These are phyloP conservation scores for Prosopis cineraria DNA, from an alignment of 306 rosid genomes.

Conservation along the genomic window DNA sequence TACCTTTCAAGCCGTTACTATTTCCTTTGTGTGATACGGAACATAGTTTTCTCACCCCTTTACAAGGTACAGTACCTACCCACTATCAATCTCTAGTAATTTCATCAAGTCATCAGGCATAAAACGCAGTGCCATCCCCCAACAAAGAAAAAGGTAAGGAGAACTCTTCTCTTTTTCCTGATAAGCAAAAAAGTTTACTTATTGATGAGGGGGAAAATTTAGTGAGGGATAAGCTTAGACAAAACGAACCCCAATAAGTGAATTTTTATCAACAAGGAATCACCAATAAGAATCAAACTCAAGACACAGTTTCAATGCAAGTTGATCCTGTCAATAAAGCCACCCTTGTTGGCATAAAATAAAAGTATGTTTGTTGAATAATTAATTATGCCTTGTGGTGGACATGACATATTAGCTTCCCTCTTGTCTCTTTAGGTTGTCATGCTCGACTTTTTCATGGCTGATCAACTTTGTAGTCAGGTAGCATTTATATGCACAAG, in stretches of 20 bases:
- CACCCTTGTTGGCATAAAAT: not conserved
- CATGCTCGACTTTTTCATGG: conserved; percentile 99
- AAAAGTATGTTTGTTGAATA: not conserved
- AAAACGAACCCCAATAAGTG: not conserved
- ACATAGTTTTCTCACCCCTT: conserved; percentile 84
- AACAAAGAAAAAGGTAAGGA: not conserved
- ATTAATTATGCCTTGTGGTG: not conserved
- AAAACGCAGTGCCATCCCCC: not conserved
- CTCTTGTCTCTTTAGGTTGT: conserved; percentile 61
- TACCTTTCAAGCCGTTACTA: conserved; percentile 79
- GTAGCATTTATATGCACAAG: conserved; percentile 39
- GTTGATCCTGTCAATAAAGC: not conserved
- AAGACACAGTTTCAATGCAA: not conserved
- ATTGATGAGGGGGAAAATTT: not conserved
- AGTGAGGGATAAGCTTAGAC: not conserved
- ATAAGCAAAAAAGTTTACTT: not conserved
- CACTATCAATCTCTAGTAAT: conserved; percentile 11
- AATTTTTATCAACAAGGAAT: not conserved
- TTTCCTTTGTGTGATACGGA: conserved; percentile 82
- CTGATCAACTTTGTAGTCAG: conserved; percentile 99
- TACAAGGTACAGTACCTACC: conserved; percentile 70
- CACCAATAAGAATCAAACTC: not conserved
- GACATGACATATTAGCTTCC: not conserved
- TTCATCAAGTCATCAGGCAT: conserved; percentile 14
- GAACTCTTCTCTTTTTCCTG: not conserved